These are phyloP conservation scores for Suillus sp. DNA, from an alignment of 768 basidiomycete species.

Conservation along the genomic window DNA sequence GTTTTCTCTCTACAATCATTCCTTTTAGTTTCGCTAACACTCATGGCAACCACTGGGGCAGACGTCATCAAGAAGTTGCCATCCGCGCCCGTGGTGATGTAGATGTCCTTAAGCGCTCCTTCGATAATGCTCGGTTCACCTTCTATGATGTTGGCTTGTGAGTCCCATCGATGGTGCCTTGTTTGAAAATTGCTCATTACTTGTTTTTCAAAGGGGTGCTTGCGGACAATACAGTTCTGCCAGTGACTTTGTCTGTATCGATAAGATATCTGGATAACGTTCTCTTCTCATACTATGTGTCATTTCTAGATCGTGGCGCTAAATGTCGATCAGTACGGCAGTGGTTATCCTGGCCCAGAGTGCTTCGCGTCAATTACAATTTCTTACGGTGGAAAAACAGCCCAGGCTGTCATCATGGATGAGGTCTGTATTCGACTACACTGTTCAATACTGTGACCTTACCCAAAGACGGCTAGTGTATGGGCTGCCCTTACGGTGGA, in stretches of 20 bases:
- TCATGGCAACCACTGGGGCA: conserved; percentile 30
- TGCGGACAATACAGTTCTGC: conserved; percentile 46
- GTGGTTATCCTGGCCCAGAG: conserved; percentile 61
- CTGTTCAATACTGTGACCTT: conserved; percentile 9
- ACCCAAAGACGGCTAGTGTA: conserved; percentile 47
- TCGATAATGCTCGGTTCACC: conserved; percentile 45
- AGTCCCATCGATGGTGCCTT: conserved; percentile 21
- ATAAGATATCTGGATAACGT: not conserved
- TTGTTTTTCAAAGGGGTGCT: conserved; percentile 47
- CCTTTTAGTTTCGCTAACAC: conserved; percentile 37
- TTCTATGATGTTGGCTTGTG: conserved; percentile 61
- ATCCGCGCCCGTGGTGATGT: conserved; percentile 47
- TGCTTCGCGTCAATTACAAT: conserved; percentile 68
- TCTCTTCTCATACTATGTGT: conserved; percentile 3
- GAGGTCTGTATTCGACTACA: conserved; percentile 41
- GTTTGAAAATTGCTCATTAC: conserved; percentile 15
- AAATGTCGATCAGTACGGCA: conserved; percentile 55
- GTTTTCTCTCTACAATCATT: conserved; percentile 38
- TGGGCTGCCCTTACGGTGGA: conserved; percentile 62
- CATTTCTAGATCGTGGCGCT: conserved; percentile 53
- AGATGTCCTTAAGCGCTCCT: conserved; percentile 41
- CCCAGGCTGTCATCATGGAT: conserved; percentile 62
- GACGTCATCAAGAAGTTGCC: conserved; percentile 51
- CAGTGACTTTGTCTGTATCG: conserved; percentile 47
- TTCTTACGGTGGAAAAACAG: conserved; percentile 58